Base-by-base conservation (phyloP, 1,284 basidiomycete species). In the Jaminaea rosea region DNA sequence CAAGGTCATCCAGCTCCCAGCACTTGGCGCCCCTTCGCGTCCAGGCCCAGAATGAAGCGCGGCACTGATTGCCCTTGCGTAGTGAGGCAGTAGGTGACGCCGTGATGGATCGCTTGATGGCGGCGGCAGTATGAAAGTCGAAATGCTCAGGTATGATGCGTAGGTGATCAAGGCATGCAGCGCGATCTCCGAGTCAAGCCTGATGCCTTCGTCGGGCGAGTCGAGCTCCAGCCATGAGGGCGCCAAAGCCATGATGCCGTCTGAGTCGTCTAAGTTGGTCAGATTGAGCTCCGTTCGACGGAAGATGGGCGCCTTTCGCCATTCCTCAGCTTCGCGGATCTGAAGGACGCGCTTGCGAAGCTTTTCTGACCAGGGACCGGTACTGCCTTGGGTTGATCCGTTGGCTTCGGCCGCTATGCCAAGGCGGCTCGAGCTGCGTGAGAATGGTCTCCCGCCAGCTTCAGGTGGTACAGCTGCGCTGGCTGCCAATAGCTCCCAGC, bases 161-260 rank as follows among this genome's bases (percentile, higher is more conserved):
- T 93, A 96, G 1, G 87, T 81, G 11, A 96, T 17, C 19, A 52
- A 26, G 26, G 36, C 36, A 42, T 42, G 39, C 13, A 42, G 23
- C 19, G 39, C 49, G 27, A 94, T 85, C 77, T 96, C 94, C 47
- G 90, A 86, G 71, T 99, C 94, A 65, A 93, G 87, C 42, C 94
- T 83, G 53, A 98, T 86, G 78, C 92, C 92, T 69, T 92, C 88
- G 75, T 96, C 91, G 1, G 81, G 78, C 10, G 89, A 85, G 76
- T 99, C 94, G 36, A 98, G 80, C 74, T 96, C 89, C 10, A 99
- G 79, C 94, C 94, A 99, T 54, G 88, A 87, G 13, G 90, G 89
- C 8, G 86, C 80, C 66, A 94, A 80, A 2, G 80, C 85, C 17
- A 87, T 81, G 21, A 88, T 78, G 29, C 80, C 80, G 54, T 87